Evolutionary conservation across 139 green algal species (phyloP).

Genomic region (Auxenochlorella pyrenoidosa): DNA sequence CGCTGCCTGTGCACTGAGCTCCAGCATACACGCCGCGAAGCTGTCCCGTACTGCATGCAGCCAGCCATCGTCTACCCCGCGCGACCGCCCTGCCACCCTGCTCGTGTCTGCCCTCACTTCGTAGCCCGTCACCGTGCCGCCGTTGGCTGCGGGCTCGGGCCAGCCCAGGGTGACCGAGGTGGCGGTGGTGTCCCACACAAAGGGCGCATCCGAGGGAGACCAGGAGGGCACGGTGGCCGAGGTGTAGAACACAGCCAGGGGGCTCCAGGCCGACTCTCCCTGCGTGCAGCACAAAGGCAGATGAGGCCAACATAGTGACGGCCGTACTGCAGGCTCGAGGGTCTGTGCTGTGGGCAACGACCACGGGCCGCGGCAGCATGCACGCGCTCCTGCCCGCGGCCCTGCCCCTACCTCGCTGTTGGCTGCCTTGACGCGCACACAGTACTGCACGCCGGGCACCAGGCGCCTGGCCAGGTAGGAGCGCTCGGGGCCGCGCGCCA

Average conservation of each 20-base stretch:
- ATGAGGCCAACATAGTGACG: too few species aligned
- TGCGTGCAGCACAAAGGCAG: neutral
- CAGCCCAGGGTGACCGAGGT: conserved; percentile 23
- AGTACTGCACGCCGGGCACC: conserved; percentile 58
- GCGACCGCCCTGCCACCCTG: neutral
- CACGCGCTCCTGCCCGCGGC: neutral
- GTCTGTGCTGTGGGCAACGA: too few species aligned
- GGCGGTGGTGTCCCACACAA: conserved; percentile 34
- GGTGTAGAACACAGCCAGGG: conserved; percentile 14
- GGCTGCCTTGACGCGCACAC: conserved; percentile 53
- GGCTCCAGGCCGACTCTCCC: conserved; percentile 26
- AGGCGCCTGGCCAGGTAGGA: conserved; percentile 58
- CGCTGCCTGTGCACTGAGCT: too few species aligned
- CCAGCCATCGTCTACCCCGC: too few species aligned
- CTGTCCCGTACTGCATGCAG: too few species aligned
- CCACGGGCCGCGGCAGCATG: too few species aligned
- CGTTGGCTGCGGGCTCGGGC: conserved; percentile 17
- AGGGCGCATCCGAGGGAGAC: conserved; percentile 9
- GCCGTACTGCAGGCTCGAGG: too few species aligned
- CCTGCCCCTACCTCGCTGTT: conserved; percentile 17
- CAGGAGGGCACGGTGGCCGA: conserved; percentile 26
- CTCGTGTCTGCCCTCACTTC: neutral
- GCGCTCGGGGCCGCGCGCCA: conserved; percentile 66
- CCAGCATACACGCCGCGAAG: too few species aligned
- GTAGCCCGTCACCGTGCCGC: conserved; percentile 21